phyloP scores from a whole-genome alignment of 305 asterid genomes.

The Ajuga reptans region DNA sequence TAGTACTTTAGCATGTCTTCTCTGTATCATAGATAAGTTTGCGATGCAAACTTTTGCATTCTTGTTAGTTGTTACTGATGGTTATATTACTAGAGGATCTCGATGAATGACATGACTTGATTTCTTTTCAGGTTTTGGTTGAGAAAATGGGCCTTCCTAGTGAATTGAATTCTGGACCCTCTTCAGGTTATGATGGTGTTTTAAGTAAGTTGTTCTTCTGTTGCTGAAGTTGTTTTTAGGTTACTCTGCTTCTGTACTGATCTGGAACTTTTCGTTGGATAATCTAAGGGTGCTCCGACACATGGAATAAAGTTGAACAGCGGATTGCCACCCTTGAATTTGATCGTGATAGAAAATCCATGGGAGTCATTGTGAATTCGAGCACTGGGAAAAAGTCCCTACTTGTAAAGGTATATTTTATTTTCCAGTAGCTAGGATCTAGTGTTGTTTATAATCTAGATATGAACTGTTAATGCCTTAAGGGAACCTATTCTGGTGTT shows the following conservation, averaged over 20 bases:
- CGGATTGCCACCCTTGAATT: constrained; percentile 95
- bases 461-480: not conserved
- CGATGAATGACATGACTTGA: constrained; percentile 14
- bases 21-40: not conserved
- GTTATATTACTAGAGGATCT: not conserved
- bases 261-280: constrained; percentile 12
- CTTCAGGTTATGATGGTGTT: constrained; percentile 43
- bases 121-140: constrained; percentile 62
- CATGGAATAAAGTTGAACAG: constrained; percentile 62
- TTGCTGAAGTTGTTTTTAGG: not conserved
- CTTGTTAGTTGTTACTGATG: not conserved
- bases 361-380: constrained; percentile 78
- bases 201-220: constrained; percentile 47
- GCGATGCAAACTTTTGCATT: not conserved
- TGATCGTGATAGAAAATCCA: constrained; percentile 89
- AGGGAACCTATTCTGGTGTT: not conserved
- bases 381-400: constrained; percentile 50
- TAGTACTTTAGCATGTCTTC: not conserved
- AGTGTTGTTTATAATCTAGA: not conserved
- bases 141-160: constrained; percentile 95
- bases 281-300: constrained; percentile 53
- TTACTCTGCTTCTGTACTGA: constrained; percentile 23
- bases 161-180: constrained; percentile 41
- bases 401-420: constrained; percentile 55
- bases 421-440: constrained; percentile 1